Conservation (phyloP, 148 eudicot genomes). For the Rhododendron williamsianum region DNA sequence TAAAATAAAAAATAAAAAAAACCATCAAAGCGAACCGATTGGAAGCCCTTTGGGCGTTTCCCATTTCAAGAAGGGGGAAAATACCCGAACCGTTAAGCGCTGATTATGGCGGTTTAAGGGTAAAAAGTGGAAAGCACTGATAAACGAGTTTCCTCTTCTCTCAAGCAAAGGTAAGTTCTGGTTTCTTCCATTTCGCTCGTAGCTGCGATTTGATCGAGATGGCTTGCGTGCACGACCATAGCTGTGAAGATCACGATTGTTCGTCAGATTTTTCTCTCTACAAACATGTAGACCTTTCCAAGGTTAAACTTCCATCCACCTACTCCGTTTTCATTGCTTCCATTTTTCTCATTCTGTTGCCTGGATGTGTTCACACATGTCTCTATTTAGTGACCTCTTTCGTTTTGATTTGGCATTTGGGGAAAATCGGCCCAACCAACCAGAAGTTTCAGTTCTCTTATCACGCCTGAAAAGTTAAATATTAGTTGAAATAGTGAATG, state of each 20-base stretch:
- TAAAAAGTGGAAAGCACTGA: too few relatives aligned
- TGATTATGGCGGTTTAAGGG: too few relatives aligned
- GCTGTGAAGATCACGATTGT: conserved; percentile 93
- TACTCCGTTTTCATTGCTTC: not conserved
- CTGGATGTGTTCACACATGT: not conserved
- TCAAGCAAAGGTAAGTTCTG: not conserved
- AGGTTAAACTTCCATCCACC: conserved; percentile 33
- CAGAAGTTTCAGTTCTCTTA: not conserved
- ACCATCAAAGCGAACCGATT: too few relatives aligned
- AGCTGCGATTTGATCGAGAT: conserved; percentile 18
- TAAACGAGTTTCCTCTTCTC: too few relatives aligned
- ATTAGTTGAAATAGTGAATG: not conserved
- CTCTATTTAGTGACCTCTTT: not conserved
- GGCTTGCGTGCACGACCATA: conserved; percentile 94
- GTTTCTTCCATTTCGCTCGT: not conserved
- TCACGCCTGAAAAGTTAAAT: not conserved
- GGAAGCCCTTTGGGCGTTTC: too few relatives aligned
- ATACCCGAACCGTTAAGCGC: too few relatives aligned
- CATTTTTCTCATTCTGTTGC: not conserved
- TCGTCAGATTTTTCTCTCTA: conserved; percentile 92
- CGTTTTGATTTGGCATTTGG: not conserved
- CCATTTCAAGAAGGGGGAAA: too few relatives aligned
- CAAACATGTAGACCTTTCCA: conserved; percentile 81
- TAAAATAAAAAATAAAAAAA: too few relatives aligned
- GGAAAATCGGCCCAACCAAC: too few relatives aligned